Conservation (phyloP, 176 grass and related monocot genomes). For the Areca catechu region DNA sequence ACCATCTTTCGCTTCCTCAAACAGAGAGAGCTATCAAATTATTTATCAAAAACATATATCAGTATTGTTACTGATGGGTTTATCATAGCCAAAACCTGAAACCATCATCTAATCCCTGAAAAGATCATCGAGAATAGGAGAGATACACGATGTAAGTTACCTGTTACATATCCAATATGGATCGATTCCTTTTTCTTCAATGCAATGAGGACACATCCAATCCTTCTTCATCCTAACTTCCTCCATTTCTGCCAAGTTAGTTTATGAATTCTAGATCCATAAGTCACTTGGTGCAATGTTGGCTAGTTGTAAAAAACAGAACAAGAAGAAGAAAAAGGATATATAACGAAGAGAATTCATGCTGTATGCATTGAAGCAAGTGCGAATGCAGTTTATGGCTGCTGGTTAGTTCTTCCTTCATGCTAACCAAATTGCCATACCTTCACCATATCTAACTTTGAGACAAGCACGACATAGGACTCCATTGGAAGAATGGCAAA, state of each 20-base stretch:
- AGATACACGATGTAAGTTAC: slow-evolving; percentile 9
- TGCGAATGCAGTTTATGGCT: too few species aligned
- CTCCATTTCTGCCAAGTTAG: slow-evolving; percentile 50
- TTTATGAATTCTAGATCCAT: background rate
- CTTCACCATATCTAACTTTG: slow-evolving; percentile 86
- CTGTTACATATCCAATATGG: slow-evolving; percentile 96
- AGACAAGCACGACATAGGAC: slow-evolving; percentile 85
- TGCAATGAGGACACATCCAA: slow-evolving; percentile 90
- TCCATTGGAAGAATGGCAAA: slow-evolving; percentile 65
- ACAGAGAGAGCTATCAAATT: slow-evolving; percentile 55
- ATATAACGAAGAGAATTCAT: background rate
- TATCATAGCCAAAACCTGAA: too few species aligned
- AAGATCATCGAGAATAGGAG: too few species aligned
- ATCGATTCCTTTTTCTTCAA: slow-evolving; percentile 70
- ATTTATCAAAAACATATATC: background rate
- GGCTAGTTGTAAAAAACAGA: background rate
- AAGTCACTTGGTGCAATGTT: too few species aligned
- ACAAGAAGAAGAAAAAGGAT: background rate
- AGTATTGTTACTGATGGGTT: background rate
- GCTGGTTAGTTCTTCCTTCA: background rate
- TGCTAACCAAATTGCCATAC: slow-evolving; percentile 24
- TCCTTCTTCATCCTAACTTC: slow-evolving; percentile 63
- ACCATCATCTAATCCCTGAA: too few species aligned
- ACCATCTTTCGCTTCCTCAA: slow-evolving; percentile 76
- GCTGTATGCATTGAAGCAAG: too few species aligned